A percentile compares a stretch with the other conserved stretches of the same genome.
phyloP scores from a whole-genome alignment of 2,329 filamentous ascomycete species.

The Tolypocladium capitatum region DNA sequence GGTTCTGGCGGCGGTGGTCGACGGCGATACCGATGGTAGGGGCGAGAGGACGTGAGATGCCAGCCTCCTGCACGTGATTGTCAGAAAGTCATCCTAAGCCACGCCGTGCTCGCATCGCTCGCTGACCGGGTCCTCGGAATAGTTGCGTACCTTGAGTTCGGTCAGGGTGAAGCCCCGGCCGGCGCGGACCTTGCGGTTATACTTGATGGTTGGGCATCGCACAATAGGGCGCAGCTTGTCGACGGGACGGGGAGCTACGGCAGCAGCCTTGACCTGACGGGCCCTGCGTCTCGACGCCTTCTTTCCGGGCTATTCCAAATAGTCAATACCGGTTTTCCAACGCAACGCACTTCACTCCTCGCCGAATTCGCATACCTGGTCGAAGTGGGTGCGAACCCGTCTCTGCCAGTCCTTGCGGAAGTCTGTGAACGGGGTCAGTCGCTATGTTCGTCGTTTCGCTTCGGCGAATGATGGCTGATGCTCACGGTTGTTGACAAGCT shows the following conservation, averaged over 20 bases:
- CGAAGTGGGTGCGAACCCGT: slow-evolving; percentile 97
- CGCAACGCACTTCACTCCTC: neutral
- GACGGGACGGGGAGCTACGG: slow-evolving; percentile 89
- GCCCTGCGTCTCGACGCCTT: slow-evolving; percentile 87
- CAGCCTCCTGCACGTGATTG: slow-evolving; percentile 61
- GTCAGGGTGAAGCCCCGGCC: slow-evolving; percentile 95
- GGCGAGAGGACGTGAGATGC: slow-evolving; percentile 86
- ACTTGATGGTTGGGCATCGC: slow-evolving; percentile 95
- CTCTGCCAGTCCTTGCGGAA: slow-evolving; percentile 99
- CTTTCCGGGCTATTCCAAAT: slow-evolving; percentile 63
- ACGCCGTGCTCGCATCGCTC: neutral
- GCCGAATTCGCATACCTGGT: slow-evolving; percentile 62
- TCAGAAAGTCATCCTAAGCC: slow-evolving; percentile 15
- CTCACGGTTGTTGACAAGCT: slow-evolving; percentile 92
- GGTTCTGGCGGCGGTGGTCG: slow-evolving; percentile 93
- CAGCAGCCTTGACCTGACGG: slow-evolving; percentile 87
- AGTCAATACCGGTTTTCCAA: slow-evolving; percentile 19
- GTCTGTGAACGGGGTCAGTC: slow-evolving; percentile 45
- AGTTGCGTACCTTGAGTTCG: slow-evolving; percentile 80
- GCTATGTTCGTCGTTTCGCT: slow-evolving; percentile 15
- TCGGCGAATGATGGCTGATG: slow-evolving; percentile 14
- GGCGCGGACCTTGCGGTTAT: slow-evolving; percentile 95
- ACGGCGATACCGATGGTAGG: slow-evolving; percentile 95
- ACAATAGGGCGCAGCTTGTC: slow-evolving; percentile 95
- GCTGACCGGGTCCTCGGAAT: neutral